Evolutionary conservation across 208 protist species (phyloP), one percentile per base, ranked within the genome.

Genomic region (Leishmania arabica): DNA sequence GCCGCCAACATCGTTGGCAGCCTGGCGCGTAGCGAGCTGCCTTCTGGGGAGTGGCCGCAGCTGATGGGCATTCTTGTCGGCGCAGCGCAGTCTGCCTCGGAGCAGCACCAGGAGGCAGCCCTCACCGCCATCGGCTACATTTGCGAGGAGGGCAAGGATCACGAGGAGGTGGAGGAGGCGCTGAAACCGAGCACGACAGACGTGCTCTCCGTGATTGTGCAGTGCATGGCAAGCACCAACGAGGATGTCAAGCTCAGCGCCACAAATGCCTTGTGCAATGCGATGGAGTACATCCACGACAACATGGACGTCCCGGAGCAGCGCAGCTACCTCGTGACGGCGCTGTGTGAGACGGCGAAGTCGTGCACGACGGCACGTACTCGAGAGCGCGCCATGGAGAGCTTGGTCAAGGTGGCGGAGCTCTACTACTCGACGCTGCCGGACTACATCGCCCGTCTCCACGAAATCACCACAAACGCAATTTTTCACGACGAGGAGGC

Each of bases 81-180:
- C 21, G 98, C 95, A 34, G 89, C 86, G 19, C 69, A 85, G 60
- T 88, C 83, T 11, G 71, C 66, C 31, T 87, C 91, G 74, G 88
- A 89, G 60, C 79, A 93, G 54, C 88, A 98, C 81, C 96, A 98
- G 83, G 92, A 99, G 84, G 90, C 97, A n/a, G 94, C 97, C 19
- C 96, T 99, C 27, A 95, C 97, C 49, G 85, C 98, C 34, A 89
- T 99, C 51, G 99, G 99, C 27, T 99, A 99, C 89, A 90, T 99
- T 47, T 99, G 98, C 87, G 98, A 99, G 82, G 98, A 99, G 69
- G 94, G 97, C 34, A 89, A 89, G 80, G 88, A 96, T 77, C 83
- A 91, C 83, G 87, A 93, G 31, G 85, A 87, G 24, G 86, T 97
- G 64, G 91, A 93, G 78, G 75, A 86, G 62, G 89, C 93, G 1